These are phyloP conservation scores for Wickerhamomyces sp. DNA, from an alignment of 1,139 yeast genomes.

Conservation along the genomic window DNA sequence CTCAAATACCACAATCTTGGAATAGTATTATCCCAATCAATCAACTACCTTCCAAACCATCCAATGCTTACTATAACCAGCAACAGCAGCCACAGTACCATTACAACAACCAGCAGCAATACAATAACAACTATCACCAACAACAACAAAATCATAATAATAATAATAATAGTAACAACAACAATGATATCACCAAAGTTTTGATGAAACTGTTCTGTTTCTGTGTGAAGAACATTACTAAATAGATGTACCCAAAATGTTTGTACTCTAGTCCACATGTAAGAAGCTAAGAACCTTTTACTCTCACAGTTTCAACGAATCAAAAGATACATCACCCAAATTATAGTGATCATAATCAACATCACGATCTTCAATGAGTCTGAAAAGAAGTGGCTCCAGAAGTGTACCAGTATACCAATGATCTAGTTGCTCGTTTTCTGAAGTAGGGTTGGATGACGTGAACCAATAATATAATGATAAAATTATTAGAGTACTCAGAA, in stretches of 20 bases:
- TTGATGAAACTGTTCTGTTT: slow-evolving; percentile 24
- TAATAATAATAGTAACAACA: slow-evolving; percentile 4
- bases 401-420: slow-evolving; percentile 15
- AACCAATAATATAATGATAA: background rate
- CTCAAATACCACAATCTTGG: slow-evolving; percentile 53
- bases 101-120: slow-evolving; percentile 28
- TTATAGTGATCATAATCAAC: slow-evolving; percentile 20
- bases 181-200: slow-evolving; percentile 12
- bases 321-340: slow-evolving; percentile 10
- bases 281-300: background rate
- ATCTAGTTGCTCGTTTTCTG: background rate
- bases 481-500: too few relatives aligned
- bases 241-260: slow-evolving; percentile 5
- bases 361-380: slow-evolving; percentile 9
- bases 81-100: slow-evolving; percentile 30
- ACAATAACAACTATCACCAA: slow-evolving; percentile 24
- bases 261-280: too few relatives aligned
- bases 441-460: background rate
- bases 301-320: slow-evolving; percentile 2
- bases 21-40: slow-evolving; percentile 26
- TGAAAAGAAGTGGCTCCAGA: slow-evolving; percentile 12
- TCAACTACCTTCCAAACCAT: slow-evolving; percentile 16
- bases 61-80: slow-evolving; percentile 17
- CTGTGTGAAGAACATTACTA: slow-evolving; percentile 24
- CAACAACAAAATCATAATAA: slow-evolving; percentile 7